Evolutionary conservation across 2,329 filamentous ascomycete genomes (phyloP).

Genomic region (Verticillium longisporum): DNA sequence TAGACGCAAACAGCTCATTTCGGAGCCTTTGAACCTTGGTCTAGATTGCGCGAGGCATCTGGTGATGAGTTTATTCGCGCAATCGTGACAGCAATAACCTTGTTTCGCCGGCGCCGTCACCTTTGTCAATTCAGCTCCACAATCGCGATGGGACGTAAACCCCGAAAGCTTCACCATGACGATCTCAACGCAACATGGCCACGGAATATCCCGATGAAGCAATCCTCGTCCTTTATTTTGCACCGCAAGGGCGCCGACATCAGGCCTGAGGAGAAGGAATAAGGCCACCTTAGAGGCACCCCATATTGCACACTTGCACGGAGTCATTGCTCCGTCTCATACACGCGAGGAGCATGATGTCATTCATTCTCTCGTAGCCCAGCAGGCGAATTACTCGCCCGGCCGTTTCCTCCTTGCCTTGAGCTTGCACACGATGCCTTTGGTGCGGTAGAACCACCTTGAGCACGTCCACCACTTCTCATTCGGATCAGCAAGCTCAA

Average conservation of each 20-base stretch:
- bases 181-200: background rate
- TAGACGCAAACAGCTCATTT: background rate
- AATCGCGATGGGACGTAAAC: no score
- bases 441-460: conserved; percentile 13
- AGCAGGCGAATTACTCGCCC: no score
- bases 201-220: background rate
- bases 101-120: background rate
- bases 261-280: background rate
- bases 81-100: background rate
- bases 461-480: conserved; percentile 12
- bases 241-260: background rate
- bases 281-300: no score
- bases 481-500: conserved; percentile 20
- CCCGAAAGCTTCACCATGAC: background rate
- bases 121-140: background rate
- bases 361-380: no score
- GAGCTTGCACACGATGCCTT: conserved; percentile 12
- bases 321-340: no score
- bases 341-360: no score
- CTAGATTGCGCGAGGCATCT: background rate
- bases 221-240: background rate
- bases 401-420: conserved; percentile 2
- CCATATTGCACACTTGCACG: no score
- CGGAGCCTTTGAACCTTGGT: background rate
- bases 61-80: background rate